phyloP scores from a whole-genome alignment of 345 rosid genomes.

The Populus deltoides region DNA sequence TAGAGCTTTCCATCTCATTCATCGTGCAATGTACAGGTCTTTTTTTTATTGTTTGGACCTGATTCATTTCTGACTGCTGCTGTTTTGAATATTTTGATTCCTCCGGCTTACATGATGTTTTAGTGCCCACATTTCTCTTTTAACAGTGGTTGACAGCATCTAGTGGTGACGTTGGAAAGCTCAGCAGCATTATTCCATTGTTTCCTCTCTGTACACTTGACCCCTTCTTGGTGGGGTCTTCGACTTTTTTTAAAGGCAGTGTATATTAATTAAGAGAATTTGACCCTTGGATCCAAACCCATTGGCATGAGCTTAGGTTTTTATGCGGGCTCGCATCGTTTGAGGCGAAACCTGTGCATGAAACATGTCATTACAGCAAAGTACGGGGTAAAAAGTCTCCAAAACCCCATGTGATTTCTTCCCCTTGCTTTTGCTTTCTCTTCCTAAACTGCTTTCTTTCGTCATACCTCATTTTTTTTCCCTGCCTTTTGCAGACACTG shows the following conservation, averaged over 20 bases:
- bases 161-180: slow-evolving; percentile 14
- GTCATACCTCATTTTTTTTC: not conserved
- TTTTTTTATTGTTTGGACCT: not conserved
- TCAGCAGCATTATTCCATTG: not conserved
- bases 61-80: not conserved
- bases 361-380: slow-evolving; percentile 25
- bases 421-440: not conserved
- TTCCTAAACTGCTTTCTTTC: not conserved
- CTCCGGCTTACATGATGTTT: not conserved
- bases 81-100: not conserved
- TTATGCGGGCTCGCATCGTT: slow-evolving; percentile 21
- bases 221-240: slow-evolving; percentile 8
- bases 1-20: not conserved
- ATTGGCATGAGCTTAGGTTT: slow-evolving; percentile 5
- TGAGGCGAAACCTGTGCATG: slow-evolving; percentile 22
- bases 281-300: slow-evolving; percentile 11
- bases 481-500: slow-evolving; percentile 24
- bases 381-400: slow-evolving; percentile 25
- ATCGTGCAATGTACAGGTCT: not conserved
- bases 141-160: slow-evolving; percentile 26
- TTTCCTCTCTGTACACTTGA: not conserved
- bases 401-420: slow-evolving; percentile 20
- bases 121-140: not conserved
- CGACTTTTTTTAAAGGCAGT: not conserved
- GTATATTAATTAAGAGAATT: not conserved